A percentile compares a stretch with the other conserved stretches of the same genome.
These are phyloP conservation scores for Austroboletus rostrupii DNA, from an alignment of 1,284 basidiomycete genomes.

Conservation along the genomic window DNA sequence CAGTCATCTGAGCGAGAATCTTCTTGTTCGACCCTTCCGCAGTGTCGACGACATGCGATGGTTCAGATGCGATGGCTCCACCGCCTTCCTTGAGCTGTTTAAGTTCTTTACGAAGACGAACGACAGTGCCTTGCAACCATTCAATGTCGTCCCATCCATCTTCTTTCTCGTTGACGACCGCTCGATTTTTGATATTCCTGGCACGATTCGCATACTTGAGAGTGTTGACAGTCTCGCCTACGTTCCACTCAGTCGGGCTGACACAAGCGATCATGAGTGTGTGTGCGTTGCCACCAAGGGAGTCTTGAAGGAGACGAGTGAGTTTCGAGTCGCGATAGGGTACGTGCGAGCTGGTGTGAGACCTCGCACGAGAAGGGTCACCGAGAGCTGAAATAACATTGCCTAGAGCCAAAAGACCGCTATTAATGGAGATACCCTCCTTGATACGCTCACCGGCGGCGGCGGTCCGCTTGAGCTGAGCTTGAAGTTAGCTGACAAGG, in stretches of 20 bases:
- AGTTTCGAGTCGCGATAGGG: conserved; percentile 98
- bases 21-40: conserved; percentile 64
- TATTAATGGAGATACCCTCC: conserved; percentile 97
- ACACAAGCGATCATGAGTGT: conserved; percentile 99
- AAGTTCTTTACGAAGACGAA: conserved; percentile 78
- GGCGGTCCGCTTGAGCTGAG: conserved; percentile 85
- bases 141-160: conserved; percentile 98
- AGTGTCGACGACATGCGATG: conserved; percentile 27
- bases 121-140: conserved; percentile 86
- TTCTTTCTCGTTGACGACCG: conserved; percentile 90
- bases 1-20: conserved; percentile 70
- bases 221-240: conserved; percentile 92
- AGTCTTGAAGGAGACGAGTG: conserved; percentile 91
- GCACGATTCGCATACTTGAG: conserved; percentile 98
- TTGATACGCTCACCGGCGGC: conserved; percentile 94
- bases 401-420: conserved; percentile 91
- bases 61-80: conserved; percentile 22
- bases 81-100: conserved; percentile 75
- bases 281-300: conserved; percentile 96
- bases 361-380: conserved; percentile 82
- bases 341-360: conserved; percentile 77
- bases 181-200: conserved; percentile 94
- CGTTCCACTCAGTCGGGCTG: conserved; percentile 93
- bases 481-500: conserved; percentile 16
- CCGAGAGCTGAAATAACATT: conserved; percentile 98